Evolutionary conservation across 148 eudicot genomes (phyloP), one percentile per base, ranked within the genome.

Genomic region (Chenopodium quinoa): DNA sequence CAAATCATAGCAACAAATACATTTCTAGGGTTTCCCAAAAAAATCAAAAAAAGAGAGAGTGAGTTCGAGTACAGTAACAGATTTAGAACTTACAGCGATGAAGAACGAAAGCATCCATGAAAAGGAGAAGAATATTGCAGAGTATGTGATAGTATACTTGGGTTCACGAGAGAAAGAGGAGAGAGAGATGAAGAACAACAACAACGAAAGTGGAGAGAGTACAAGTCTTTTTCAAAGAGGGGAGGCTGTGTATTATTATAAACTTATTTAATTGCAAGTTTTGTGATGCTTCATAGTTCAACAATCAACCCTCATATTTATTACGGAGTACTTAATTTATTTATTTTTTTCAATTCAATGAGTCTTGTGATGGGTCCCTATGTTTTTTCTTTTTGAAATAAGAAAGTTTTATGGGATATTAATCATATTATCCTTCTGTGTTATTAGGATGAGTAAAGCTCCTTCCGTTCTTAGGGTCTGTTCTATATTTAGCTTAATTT

Each of bases 21-120:
- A 48, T 10, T 64, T 74, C 82, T 81, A 81, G 87, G 87, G 87
- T 85, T 81, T 84, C 40, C 54, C 63, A 16, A 17, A 63, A 14
- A 56, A 56, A 56, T 56, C 20, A 56, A 19, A n/a, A 37, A 75
- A 29, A 31, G 6, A 4, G 3, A 11, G 6, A 20, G 52, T 4
- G 17, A 48, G 27, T 44, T 32, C 22, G 29, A 50, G 27, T 6
- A n/a, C 23, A 78, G 60, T 19, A 40, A 37, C 17, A 75, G 82
- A 83, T 83, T 75, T 31, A 76, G 72, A 71, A 77, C 83, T 76
- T 70, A 84, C 76, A 70, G 47, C 4, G 78, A 37, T n/a, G 9
- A 37, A 75, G 8, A 65, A 75, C 4, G 50, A n/a, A 40, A 47
- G 7, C 7, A 75, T 47, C 29, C 58, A 62, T 19, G 79, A 54